Percentiles rank a stretch among this genome's conserved stretches.
phyloP scores from a whole-genome alignment of 2,329 filamentous ascomycete species.

The Fusarium anguioides region DNA sequence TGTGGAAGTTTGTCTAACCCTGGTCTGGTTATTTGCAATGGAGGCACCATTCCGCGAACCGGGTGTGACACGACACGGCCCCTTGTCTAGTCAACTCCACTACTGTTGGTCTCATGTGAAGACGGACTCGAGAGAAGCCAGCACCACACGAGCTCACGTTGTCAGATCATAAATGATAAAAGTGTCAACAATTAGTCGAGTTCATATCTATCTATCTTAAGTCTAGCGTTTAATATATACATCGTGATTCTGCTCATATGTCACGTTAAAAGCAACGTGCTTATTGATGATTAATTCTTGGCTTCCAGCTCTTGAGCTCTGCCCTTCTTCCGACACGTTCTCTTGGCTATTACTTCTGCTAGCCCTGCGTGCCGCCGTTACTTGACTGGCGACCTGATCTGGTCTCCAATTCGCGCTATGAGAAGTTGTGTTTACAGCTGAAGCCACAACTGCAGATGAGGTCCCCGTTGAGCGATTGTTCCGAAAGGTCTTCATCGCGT shows the following conservation, averaged over 20 bases:
- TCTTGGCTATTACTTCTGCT: constrained; percentile 3
- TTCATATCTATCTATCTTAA: neutral
- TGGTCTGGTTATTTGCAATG: too few species aligned
- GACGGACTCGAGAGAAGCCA: too few species aligned
- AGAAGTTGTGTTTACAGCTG: neutral
- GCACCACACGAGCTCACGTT: too few species aligned
- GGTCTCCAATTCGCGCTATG: constrained; percentile 30
- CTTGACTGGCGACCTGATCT: constrained; percentile 17
- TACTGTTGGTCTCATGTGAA: neutral
- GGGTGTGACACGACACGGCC: neutral
- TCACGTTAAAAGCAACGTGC: constrained; percentile 31
- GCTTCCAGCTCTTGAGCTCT: constrained; percentile 29
- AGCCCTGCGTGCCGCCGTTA: neutral
- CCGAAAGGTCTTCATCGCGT: constrained; percentile 33
- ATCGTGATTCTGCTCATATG: constrained; percentile 19
- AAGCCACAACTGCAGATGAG: constrained; percentile 6
- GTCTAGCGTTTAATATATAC: neutral
- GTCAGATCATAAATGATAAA: neutral
- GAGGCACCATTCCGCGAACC: constrained; percentile 1
- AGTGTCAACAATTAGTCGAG: neutral
- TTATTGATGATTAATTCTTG: constrained; percentile 40
- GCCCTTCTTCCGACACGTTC: constrained; percentile 20
- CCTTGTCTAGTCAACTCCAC: neutral
- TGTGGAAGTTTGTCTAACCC: neutral
- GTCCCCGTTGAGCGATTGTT: constrained; percentile 14